Evolutionary conservation across 768 basidiomycete genomes (phyloP).

Genomic region (Polyporus arcularius): DNA sequence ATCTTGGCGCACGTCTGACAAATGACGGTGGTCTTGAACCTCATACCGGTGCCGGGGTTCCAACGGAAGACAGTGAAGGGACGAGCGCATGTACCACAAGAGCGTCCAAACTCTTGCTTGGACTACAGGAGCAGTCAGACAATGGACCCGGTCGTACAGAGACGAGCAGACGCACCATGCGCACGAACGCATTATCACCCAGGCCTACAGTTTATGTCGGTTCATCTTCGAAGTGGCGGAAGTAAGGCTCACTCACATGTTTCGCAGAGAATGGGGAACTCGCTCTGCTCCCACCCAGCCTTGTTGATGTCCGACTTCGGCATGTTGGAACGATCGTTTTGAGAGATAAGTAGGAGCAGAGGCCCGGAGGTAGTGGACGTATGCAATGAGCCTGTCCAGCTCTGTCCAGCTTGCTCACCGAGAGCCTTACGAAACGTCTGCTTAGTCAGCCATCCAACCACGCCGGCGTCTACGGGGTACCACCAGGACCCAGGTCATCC

Average conservation of each 20-base stretch:
- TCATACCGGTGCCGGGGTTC: slow-evolving; percentile 93
- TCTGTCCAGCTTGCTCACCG: too few relatives aligned
- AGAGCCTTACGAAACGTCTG: too few relatives aligned
- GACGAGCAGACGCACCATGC: slow-evolving; percentile 69
- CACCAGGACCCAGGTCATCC: too few relatives aligned
- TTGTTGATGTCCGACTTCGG: slow-evolving; percentile 93
- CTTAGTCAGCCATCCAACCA: too few relatives aligned
- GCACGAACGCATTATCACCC: slow-evolving; percentile 88
- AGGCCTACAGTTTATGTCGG: slow-evolving; percentile 52
- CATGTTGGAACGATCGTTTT: slow-evolving; percentile 38
- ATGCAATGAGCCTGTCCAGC: not conserved
- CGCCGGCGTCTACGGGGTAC: too few relatives aligned
- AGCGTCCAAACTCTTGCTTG: slow-evolving; percentile 94
- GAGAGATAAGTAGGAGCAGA: not conserved
- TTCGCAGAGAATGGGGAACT: slow-evolving; percentile 93
- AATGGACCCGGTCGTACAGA: not conserved
- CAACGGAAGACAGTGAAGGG: slow-evolving; percentile 98
- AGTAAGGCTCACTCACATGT: slow-evolving; percentile 59
- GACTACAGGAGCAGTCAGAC: slow-evolving; percentile 51
- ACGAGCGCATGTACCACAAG: slow-evolving; percentile 96
- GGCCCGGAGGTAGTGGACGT: not conserved
- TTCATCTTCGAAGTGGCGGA: not conserved
- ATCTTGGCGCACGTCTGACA: slow-evolving; percentile 97
- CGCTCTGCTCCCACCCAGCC: slow-evolving; percentile 91
- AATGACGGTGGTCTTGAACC: slow-evolving; percentile 96